Evolutionary conservation across 1,284 basidiomycete species (phyloP).

Genomic region (Ceratobasidium sp.): DNA sequence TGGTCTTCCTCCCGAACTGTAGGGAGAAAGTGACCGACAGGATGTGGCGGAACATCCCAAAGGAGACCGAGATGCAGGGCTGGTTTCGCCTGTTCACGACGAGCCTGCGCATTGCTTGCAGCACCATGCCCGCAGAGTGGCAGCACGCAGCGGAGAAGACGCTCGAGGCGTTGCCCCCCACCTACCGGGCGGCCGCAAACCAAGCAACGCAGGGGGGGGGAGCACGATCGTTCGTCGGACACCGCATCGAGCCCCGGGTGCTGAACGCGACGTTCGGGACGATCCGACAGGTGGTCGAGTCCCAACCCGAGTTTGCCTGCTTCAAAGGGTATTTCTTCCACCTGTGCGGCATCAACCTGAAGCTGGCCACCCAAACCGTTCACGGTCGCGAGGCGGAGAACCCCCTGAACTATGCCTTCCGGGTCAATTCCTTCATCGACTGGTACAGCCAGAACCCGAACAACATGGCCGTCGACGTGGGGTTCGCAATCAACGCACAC

Average conservation of each 20-base stretch:
- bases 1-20: conserved; percentile 6
- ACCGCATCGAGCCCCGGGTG: background rate
- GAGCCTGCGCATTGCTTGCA: background rate
- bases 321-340: conserved; percentile 23
- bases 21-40: conserved; percentile 1
- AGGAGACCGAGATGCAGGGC: background rate
- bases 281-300: background rate
- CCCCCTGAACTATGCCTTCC: conserved; percentile 16
- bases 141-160: conserved; percentile 16
- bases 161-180: background rate
- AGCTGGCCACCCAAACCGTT: background rate
- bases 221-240: background rate
- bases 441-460: conserved; percentile 15
- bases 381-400: background rate
- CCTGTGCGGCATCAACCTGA: conserved; percentile 21
- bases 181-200: background rate
- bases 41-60: background rate
- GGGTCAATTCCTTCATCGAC: background rate
- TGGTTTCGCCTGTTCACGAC: conserved; percentile 2
- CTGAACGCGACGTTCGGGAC: background rate
- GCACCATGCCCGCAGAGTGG: background rate
- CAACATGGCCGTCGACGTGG: conserved; percentile 21
- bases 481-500: background rate
- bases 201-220: background rate
- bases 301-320: background rate